Base-by-base conservation (phyloP, 495 filamentous ascomycete species). In the Astrothelium macrocarpum region DNA sequence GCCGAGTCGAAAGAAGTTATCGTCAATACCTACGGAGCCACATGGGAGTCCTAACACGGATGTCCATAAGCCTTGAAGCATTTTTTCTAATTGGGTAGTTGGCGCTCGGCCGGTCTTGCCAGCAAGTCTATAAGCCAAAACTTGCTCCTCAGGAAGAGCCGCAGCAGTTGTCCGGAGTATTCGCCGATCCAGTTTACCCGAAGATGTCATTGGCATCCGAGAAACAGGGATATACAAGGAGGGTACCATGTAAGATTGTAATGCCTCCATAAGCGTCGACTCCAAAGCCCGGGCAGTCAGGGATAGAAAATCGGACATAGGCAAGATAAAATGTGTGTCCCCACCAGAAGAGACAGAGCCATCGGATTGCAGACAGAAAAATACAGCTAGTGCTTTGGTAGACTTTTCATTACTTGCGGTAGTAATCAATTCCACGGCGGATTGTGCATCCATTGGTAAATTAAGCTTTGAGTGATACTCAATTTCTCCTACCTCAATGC, bases 241-340 rank as follows among this genome's bases (percentile, higher is more conserved):
- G 0, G 90, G 90, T 20, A 90, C 64, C 84, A 88, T 90, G 68
- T 91, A 91, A 2, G 71, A 61, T 1, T 87, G 82, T 0, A 93
- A 69, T 26, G 72, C 61, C 7, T 46, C 16, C 1, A 45, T 39
- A 16, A 49, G 60, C 49, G 61, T 45, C 43, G 64, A 61, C 32
- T 67, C 60, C 20, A 71, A 66, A 11, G 69, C 59, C 53, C 60
- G 20, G 64, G 53, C 29, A 67, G 59, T 14, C 42, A 53, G 0
- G 53, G 62, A 31, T 64, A 39, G n/a, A 16, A 11, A 20, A 16
- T 61, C 29, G 46, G 20, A 32, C 59, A 32, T 67, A 26, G 26
- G 11, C 14, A 39, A 12, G 9, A 64, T 2, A 34, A 28, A 23
- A 68, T 62, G 10, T 61, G 56, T 29, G 39, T 23, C 46, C 11